Evolutionary conservation across 2,329 filamentous ascomycete genomes (phyloP).

Genomic region (Penicillium sp.): DNA sequence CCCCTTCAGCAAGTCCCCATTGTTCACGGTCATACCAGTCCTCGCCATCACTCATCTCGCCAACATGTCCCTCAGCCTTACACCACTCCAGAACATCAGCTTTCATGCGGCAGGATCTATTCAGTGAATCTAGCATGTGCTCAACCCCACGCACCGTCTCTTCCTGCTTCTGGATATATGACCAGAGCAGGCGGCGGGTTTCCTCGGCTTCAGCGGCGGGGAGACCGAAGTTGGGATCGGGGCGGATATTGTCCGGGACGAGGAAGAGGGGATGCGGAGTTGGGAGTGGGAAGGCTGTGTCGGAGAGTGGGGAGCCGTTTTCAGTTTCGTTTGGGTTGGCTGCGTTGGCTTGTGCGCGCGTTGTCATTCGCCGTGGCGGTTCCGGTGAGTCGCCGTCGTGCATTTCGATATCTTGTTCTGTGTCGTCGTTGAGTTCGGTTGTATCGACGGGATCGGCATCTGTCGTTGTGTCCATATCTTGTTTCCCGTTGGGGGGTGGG

Average conservation of each 20-base stretch:
- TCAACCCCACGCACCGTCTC: slow-evolving; percentile 60
- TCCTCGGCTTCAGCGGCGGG: slow-evolving; percentile 62
- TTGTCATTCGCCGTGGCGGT: slow-evolving; percentile 49
- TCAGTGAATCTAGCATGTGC: slow-evolving; percentile 56
- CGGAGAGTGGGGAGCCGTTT: slow-evolving; percentile 30
- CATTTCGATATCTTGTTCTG: slow-evolving; percentile 35
- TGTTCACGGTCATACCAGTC: slow-evolving; percentile 66
- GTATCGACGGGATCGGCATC: slow-evolving; percentile 12
- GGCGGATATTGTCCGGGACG: slow-evolving; percentile 51
- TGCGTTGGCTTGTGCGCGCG: slow-evolving; percentile 45
- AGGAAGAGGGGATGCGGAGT: slow-evolving; percentile 59
- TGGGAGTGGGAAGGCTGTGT: slow-evolving; percentile 35
- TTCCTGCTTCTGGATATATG: slow-evolving; percentile 66
- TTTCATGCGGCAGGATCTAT: slow-evolving; percentile 60
- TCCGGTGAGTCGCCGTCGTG: slow-evolving; percentile 39
- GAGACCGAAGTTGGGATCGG: slow-evolving; percentile 58
- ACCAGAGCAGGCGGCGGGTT: slow-evolving; percentile 59
- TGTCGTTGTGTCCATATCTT: slow-evolving; percentile 16
- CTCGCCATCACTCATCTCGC: slow-evolving; percentile 67
- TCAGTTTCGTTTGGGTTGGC: slow-evolving; percentile 31
- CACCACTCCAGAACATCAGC: slow-evolving; percentile 60
- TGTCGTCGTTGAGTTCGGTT: slow-evolving; percentile 25
- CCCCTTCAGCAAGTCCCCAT: slow-evolving; percentile 56
- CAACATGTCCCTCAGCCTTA: slow-evolving; percentile 63
- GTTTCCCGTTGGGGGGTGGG: slow-evolving; percentile 10